phyloP scores from a whole-genome alignment of 2,329 filamentous ascomycete genomes.

The Bipolaris victoriae region DNA sequence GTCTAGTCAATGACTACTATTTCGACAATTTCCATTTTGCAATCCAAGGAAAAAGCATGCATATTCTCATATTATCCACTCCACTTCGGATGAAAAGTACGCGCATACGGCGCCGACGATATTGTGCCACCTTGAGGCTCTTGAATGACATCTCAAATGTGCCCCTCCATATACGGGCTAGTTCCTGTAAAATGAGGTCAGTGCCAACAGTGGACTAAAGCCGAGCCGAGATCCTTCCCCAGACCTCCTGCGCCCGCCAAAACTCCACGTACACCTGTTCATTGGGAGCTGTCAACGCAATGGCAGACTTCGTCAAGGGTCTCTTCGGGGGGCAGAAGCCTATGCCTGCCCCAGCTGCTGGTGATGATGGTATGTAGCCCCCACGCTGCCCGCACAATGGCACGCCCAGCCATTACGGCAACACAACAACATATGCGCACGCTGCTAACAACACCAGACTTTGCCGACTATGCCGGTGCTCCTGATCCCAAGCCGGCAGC shows the following conservation, averaged over 20 bases:
- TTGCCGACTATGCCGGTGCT: conserved; percentile 88
- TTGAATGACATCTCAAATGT: conserved; percentile 10
- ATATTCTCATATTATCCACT: background rate
- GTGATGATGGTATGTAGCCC: conserved; percentile 67
- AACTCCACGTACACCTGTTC: conserved; percentile 27
- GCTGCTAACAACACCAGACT: conserved; percentile 64
- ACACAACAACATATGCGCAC: background rate
- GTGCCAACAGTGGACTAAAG: conserved; percentile 22
- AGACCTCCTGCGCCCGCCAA: conserved; percentile 23
- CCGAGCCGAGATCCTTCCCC: conserved; percentile 29
- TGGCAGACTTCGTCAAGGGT: conserved; percentile 67
- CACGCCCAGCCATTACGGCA: conserved; percentile 14
- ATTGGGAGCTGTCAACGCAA: conserved; percentile 36
- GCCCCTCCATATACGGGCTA: conserved; percentile 37
- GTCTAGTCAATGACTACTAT: background rate
- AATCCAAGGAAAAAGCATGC: background rate
- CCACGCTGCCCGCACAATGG: conserved; percentile 12
- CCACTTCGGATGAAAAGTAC: too few species aligned
- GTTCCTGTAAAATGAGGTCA: conserved; percentile 36
- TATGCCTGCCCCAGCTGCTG: conserved; percentile 58
- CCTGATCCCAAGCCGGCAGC: conserved; percentile 67
- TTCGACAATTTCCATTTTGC: background rate
- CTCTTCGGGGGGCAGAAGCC: conserved; percentile 73
- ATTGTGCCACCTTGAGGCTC: background rate
- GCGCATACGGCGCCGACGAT: background rate